Percentiles rank a stretch among this genome's conserved stretches.
Conservation (phyloP, 202 grass and related monocot species). For the Carex sylvatica region DNA sequence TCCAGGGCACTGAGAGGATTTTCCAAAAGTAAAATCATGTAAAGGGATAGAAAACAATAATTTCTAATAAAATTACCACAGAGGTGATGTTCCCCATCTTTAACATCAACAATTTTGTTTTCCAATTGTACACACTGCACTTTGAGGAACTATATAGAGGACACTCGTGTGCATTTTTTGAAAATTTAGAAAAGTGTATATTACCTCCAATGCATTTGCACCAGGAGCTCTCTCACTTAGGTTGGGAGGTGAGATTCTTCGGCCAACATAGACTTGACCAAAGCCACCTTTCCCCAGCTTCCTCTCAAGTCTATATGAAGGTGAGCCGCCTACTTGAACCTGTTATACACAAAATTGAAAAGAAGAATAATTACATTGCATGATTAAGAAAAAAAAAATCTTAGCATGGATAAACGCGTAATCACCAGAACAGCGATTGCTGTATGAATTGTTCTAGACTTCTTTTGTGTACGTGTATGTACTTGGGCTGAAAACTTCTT, state of each 20-base stretch:
- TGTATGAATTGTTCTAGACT: neutral
- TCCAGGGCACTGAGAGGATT: neutral
- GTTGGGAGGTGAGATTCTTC: constrained; percentile 56
- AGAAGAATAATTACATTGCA: constrained; percentile 6
- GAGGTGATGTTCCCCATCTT: neutral
- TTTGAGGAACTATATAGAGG: neutral
- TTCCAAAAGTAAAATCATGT: neutral
- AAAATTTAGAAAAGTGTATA: neutral
- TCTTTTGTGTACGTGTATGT: neutral
- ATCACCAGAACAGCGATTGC: neutral
- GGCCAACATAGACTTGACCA: constrained; percentile 93
- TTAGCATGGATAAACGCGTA: neutral
- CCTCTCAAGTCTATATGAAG: constrained; percentile 79
- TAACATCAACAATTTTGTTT: neutral
- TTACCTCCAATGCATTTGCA: constrained; percentile 76
- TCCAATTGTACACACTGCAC: neutral
- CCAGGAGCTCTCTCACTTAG: constrained; percentile 48
- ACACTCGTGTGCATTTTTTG: neutral
- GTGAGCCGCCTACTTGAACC: constrained; percentile 79
- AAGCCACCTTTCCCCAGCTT: constrained; percentile 95
- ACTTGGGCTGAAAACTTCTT: neutral
- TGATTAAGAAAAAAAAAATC: neutral
- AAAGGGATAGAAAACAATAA: neutral
- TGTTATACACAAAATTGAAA: constrained; percentile 38
- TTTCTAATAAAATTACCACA: neutral